A percentile compares a stretch with the other conserved stretches of the same genome.
These are phyloP conservation scores for Helichrysum umbraculigerum DNA, from an alignment of 129 eudicot genomes.

Conservation along the genomic window DNA sequence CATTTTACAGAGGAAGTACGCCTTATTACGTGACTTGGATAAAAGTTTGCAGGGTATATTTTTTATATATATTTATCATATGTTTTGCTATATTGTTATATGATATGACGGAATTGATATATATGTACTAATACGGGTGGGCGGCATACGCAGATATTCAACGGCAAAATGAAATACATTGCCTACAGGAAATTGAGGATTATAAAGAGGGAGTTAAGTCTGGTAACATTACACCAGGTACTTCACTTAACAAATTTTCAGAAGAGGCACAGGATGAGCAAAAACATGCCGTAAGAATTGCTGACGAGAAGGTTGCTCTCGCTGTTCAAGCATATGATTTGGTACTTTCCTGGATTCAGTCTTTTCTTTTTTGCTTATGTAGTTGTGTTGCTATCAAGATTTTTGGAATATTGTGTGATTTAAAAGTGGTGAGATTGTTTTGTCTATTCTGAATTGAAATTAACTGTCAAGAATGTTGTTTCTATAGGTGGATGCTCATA, in stretches of 20 bases:
- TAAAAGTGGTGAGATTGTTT: background rate
- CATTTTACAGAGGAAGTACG: constrained; percentile 77
- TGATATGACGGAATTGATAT: background rate
- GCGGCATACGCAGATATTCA: constrained; percentile 48
- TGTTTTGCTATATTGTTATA: background rate
- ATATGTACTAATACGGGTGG: background rate
- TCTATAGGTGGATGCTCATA: constrained; percentile 81
- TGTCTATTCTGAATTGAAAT: constrained; percentile 2
- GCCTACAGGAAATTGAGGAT: constrained; percentile 66
- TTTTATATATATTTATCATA: background rate
- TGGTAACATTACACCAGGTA: constrained; percentile 57
- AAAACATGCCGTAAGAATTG: constrained; percentile 80
- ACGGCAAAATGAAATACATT: constrained; percentile 67
- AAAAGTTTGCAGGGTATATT: constrained; percentile 78
- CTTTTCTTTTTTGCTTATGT: background rate
- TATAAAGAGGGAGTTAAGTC: constrained; percentile 60
- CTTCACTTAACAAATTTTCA: constrained; percentile 59
- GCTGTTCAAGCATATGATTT: constrained; percentile 86
- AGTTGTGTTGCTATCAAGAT: background rate
- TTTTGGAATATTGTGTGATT: constrained; percentile 1
- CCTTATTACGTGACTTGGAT: constrained; percentile 77
- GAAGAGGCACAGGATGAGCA: constrained; percentile 88
- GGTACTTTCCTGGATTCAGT: constrained; percentile 33
- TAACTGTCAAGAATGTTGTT: background rate
- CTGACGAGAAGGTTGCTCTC: constrained; percentile 86